Evolutionary conservation across 768 basidiomycete species (phyloP), one percentile per base, ranked within the genome.

Genomic region (Amanita muscaria): DNA sequence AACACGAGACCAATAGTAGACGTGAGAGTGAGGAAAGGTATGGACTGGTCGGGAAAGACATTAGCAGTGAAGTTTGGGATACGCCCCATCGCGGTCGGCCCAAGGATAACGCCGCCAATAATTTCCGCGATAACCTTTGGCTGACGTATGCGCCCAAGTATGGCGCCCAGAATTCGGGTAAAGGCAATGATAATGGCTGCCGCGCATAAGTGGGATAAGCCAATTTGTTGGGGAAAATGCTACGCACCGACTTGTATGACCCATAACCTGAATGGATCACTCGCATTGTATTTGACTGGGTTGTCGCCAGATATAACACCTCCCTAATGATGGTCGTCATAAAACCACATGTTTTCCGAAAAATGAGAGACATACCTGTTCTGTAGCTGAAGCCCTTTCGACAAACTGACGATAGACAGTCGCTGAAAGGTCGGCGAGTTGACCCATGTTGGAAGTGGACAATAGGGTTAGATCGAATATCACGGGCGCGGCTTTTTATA

Each of bases 91-190:
- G 85, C 75, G 0, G 77, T 70, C 1, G 79, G 79, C 32, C 91
- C 92, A 9, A 97, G 73, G 16, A 97, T 55, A 51, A 98, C 80
- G 16, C 94, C 94, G 0, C 83, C 89, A 44, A 97, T 77, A 48
- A 96, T 84, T 60, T 97, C 93, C 32, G 91, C 80, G 42, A 96
- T 90, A 48, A 97, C 93, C n/a, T 82, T 72, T 2, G 94, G 94
- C 56, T 97, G 93, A 25, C 77, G 79, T 27, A 94, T 77, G 44
- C 72, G 79, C 6, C 67, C 60, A 16, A 96, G 69, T 40, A 75
- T 46, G 15, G 86, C 61, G 0, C 77, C 71, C 8, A 97, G 76
- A 4, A 84, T 47, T 56, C 92, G 87, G 29, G 80, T 79, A 72
- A 91, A 79, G 25, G 63, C 64, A 46, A 96, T 72, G 65, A 98